Evolutionary conservation across 1,139 yeast genomes (phyloP), one percentile per base, ranked within the genome.

Genomic region (Entelexis paramagnoliae): DNA sequence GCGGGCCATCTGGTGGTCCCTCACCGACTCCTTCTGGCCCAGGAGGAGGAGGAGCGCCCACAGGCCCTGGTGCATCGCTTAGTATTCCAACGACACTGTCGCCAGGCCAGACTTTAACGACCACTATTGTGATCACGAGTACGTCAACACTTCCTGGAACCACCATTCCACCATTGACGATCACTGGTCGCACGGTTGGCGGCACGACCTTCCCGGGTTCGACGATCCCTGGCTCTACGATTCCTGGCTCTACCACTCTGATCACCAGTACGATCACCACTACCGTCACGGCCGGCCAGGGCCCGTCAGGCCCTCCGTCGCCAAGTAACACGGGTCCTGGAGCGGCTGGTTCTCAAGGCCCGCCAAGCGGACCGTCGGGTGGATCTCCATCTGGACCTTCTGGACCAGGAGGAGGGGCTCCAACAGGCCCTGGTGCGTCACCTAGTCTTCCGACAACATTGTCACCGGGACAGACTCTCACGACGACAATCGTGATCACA

Each of bases 151-250:
- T 58, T 28, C 57, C 58, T 13, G 63, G 60, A 3, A 54, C 60
- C 2, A 51, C 53, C 11, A 28, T 53, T 8, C 56, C 62, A 11
- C 62, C 60, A 3, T 46, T 59, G 2, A 47, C 56, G 13, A 26
- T 58, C 22, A 56, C 62, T 5, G 59, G 53, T 1, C 13, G 59
- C 19, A 51, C 54, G n/a, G 34, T 52, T 7, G 54, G 60, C 9
- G 63, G 60, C 8, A 43, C 59, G 3, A 47, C 56, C 6, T 35
- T 58, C 26, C 57, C 62, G 8, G 59, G 55, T 1, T n/a, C 60
- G 11, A 32, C 38, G 7, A 13, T 42, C 11, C 46, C 46, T 8
- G 36, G n/a, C 4, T 30, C 36, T n/a, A 42, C 46, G 8, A 29
- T 41, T n/a, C 45, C 45, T 11, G 45, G 45, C 3, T 29, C 45